These are phyloP conservation scores for Rhynchosporium agropyri DNA, from an alignment of 2,329 filamentous ascomycete genomes.

Conservation along the genomic window DNA sequence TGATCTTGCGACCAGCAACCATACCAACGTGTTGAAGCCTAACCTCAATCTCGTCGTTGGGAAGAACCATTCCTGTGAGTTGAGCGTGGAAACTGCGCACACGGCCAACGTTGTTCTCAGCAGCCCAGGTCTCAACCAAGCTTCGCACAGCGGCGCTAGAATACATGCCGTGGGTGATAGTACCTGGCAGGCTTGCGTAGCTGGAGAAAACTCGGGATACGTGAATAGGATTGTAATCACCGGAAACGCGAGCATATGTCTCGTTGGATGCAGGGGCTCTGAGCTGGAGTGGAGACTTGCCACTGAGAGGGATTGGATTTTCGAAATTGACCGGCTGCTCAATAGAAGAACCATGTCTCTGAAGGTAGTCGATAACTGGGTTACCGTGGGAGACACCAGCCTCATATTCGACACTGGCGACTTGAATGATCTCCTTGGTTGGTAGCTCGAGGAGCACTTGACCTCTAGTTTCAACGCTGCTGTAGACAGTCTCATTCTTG, in stretches of 20 bases:
- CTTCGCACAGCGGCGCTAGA: conserved; percentile 95
- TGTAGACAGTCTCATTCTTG: conserved; percentile 93
- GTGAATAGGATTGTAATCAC: conserved; percentile 98
- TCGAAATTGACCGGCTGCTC: conserved; percentile 98
- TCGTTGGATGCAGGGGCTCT: conserved; percentile 96
- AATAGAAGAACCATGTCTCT: conserved; percentile 86
- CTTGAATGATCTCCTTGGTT: conserved; percentile 95
- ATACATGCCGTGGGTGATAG: conserved; percentile 99
- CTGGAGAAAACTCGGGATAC: conserved; percentile 95
- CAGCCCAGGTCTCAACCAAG: conserved; percentile 97
- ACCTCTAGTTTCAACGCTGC: conserved; percentile 86
- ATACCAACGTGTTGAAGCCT: conserved; percentile 96
- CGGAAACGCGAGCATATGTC: conserved; percentile 95
- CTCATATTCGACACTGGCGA: conserved; percentile 96
- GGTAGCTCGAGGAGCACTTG: conserved; percentile 93
- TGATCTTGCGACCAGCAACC: conserved; percentile 97
- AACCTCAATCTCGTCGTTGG: conserved; percentile 92
- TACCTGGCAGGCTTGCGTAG: conserved; percentile 94
- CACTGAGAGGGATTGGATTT: conserved; percentile 93
- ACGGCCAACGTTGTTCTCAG: conserved; percentile 96
- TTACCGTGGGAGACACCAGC: conserved; percentile 91
- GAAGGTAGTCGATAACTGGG: conserved; percentile 93
- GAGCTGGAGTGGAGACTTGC: conserved; percentile 84
- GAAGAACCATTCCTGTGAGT: conserved; percentile 97
- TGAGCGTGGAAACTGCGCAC: conserved; percentile 97